These are phyloP conservation scores for Agroathelia rolfsii DNA, from an alignment of 1,284 basidiomycete genomes.

Conservation along the genomic window DNA sequence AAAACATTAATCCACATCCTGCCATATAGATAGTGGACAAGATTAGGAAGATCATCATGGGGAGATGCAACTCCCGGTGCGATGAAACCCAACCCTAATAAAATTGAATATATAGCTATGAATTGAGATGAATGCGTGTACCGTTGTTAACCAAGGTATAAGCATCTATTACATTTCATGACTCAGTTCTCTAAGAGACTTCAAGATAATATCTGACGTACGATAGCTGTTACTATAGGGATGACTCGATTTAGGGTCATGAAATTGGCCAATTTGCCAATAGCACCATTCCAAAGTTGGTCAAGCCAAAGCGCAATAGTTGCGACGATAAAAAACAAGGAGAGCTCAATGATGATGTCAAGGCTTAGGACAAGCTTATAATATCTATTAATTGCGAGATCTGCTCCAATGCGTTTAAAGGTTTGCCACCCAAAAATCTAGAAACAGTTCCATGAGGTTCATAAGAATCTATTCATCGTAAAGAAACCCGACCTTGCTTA, in stretches of 20 bases:
- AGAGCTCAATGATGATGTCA: conserved; percentile 65
- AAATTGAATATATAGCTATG: conserved; percentile 3
- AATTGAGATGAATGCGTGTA: conserved; percentile 23
- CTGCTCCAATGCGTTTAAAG: conserved; percentile 77
- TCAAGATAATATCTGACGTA: conserved; percentile 26
- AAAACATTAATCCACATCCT: conserved; percentile 66
- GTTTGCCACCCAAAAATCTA: conserved; percentile 76
- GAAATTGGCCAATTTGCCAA: conserved; percentile 41
- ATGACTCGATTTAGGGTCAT: conserved; percentile 42
- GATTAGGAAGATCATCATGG: conserved; percentile 53
- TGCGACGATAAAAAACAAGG: conserved; percentile 64
- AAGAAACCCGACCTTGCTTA: conserved; percentile 51
- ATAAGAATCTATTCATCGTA: no score
- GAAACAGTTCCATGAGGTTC: no score
- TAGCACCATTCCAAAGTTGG: conserved; percentile 56
- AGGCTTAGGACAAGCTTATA: conserved; percentile 65
- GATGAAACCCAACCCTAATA: conserved; percentile 64
- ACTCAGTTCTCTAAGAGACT: conserved; percentile 9
- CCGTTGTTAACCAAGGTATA: conserved; percentile 56
- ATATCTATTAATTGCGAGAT: conserved; percentile 56
- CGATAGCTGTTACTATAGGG: conserved; percentile 45
- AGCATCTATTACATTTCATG: conserved; percentile 42
- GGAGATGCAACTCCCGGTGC: conserved; percentile 49
- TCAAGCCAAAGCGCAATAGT: conserved; percentile 70
- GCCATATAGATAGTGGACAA: conserved; percentile 50